These are phyloP conservation scores for Barbatosphaeria neglecta DNA, from an alignment of 495 filamentous ascomycete genomes.

Conservation along the genomic window DNA sequence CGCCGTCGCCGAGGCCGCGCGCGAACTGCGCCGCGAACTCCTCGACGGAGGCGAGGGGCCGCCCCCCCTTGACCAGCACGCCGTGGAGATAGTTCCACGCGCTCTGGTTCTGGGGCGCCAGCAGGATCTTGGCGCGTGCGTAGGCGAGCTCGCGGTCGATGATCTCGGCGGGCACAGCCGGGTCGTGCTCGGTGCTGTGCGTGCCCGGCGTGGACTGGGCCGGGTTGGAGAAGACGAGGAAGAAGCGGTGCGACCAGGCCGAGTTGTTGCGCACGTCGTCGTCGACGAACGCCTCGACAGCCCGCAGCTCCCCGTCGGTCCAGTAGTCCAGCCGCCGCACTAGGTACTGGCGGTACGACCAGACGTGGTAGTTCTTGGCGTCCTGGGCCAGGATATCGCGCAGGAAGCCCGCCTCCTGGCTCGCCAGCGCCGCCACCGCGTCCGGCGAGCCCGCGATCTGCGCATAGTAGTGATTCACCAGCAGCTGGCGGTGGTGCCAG, in stretches of 20 bases:
- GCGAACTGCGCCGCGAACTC: conserved; percentile 60
- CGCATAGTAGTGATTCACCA: conserved; percentile 57
- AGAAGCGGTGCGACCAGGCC: conserved; percentile 95
- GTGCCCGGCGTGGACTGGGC: conserved; percentile 33
- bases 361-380: conserved; percentile 97
- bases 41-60: conserved; percentile 45
- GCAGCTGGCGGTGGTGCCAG: conserved; percentile 88
- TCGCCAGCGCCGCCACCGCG: conserved; percentile 22
- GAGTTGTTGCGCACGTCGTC: conserved; percentile 88
- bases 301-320: conserved; percentile 46
- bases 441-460: conserved; percentile 27
- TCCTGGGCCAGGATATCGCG: conserved; percentile 71
- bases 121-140: conserved; percentile 53
- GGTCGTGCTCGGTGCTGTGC: conserved; percentile 30
- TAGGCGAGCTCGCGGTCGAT: conserved; percentile 67
- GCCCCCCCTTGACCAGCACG: conserved; percentile 51
- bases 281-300: conserved; percentile 55
- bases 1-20: conserved; percentile 26
- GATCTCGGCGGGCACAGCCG: conserved; percentile 44
- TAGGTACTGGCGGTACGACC: conserved; percentile 91
- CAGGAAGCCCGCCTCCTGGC: conserved; percentile 62
- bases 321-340: conserved; percentile 70
- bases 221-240: conserved; percentile 67
- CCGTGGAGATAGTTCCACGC: conserved; percentile 88
- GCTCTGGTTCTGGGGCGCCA: conserved; percentile 86